These are phyloP conservation scores for Chloris gayana DNA, from an alignment of 176 grass and related monocot species.

Conservation along the genomic window DNA sequence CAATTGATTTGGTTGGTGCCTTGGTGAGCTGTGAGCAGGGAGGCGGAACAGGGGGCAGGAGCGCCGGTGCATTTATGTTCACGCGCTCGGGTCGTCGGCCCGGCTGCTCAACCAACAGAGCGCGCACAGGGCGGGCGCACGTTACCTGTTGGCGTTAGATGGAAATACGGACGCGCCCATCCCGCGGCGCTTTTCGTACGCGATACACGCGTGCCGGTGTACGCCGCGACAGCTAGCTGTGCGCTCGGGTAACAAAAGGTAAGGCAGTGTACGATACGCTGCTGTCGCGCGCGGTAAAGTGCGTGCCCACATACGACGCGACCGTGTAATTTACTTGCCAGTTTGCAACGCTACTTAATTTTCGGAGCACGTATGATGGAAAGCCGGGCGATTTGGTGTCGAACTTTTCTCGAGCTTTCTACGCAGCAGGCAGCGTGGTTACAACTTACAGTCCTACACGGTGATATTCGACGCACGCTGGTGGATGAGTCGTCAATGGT, in stretches of 20 bases:
- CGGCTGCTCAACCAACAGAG: conserved; percentile 36
- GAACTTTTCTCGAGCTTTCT: no score
- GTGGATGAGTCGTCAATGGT: no score
- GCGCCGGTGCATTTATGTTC: conserved; percentile 51
- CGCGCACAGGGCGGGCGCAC: neutral
- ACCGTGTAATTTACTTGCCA: no score
- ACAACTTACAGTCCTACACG: no score
- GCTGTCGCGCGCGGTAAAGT: neutral
- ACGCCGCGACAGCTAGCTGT: neutral
- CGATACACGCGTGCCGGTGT: neutral
- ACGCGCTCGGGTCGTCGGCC: conserved; percentile 19
- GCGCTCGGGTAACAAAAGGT: neutral
- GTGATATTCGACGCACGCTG: no score
- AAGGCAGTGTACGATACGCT: neutral
- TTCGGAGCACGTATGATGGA: no score
- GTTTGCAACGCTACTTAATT: no score
- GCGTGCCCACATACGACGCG: no score
- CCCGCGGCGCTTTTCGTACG: neutral
- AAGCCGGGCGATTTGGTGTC: no score
- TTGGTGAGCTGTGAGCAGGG: conserved; percentile 9
- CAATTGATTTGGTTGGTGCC: conserved; percentile 5
- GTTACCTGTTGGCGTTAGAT: conserved; percentile 37
- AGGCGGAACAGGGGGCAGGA: neutral
- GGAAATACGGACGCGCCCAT: neutral
- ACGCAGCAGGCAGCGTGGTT: no score